Percentiles rank a stretch among this genome's conserved stretches.
phyloP scores from a whole-genome alignment of 495 filamentous ascomycete species.

The Arthonia radiata region DNA sequence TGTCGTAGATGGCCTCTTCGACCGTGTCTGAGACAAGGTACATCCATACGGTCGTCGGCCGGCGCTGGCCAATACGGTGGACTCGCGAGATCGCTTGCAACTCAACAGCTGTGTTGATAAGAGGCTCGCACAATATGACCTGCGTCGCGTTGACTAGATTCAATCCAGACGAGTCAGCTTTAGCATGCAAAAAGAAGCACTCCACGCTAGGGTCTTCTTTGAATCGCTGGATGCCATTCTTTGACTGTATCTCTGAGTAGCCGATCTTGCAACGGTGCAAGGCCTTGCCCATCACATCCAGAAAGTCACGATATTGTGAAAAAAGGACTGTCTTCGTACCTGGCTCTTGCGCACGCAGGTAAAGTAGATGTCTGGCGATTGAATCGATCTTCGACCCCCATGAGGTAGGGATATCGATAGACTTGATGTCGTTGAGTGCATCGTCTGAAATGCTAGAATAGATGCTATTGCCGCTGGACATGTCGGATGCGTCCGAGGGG shows the following conservation, averaged over 20 bases:
- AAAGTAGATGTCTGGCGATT: constrained; percentile 55
- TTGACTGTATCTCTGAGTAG: constrained; percentile 35
- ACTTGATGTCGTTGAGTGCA: constrained; percentile 56
- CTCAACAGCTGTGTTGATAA: constrained; percentile 80
- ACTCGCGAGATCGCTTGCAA: constrained; percentile 85
- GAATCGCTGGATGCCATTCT: constrained; percentile 44
- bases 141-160: constrained; percentile 84
- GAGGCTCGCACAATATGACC: constrained; percentile 80
- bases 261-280: constrained; percentile 45
- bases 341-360: constrained; percentile 62
- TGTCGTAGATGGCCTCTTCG: constrained; percentile 68
- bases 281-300: constrained; percentile 44
- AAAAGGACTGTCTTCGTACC: constrained; percentile 80
- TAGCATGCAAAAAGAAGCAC: constrained; percentile 72
- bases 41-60: constrained; percentile 80
- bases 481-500: constrained; percentile 1
- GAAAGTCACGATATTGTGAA: constrained; percentile 62
- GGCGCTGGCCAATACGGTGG: constrained; percentile 74
- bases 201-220: constrained; percentile 49
- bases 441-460: constrained; percentile 51
- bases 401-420: constrained; percentile 43
- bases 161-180: constrained; percentile 64
- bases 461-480: constrained; percentile 23
- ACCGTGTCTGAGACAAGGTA: constrained; percentile 76
- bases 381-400: constrained; percentile 75